phyloP scores from a whole-genome alignment of 345 rosid genomes.

The Kernera saxatilis region DNA sequence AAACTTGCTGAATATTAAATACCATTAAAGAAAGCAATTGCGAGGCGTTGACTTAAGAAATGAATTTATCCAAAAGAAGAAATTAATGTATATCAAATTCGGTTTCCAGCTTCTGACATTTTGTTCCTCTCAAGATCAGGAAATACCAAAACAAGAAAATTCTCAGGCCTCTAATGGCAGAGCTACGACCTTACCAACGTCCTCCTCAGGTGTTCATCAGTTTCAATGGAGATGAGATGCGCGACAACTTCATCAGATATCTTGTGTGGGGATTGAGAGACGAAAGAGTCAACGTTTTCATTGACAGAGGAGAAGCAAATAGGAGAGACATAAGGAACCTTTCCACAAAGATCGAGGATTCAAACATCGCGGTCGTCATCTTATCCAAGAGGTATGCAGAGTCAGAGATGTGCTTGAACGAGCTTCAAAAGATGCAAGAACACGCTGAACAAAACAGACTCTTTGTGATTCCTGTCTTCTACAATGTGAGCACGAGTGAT shows the following conservation, averaged over 20 bases:
- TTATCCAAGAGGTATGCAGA: slow-evolving; percentile 1
- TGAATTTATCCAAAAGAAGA: neutral
- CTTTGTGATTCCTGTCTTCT: slow-evolving; percentile 5
- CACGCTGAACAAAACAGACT: neutral
- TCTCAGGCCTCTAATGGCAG: neutral
- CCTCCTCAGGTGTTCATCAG: slow-evolving; percentile 17
- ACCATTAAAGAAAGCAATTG: neutral
- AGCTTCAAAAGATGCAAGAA: neutral
- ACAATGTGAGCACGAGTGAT: neutral
- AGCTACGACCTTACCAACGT: neutral
- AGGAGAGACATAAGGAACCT: neutral
- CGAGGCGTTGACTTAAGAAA: neutral
- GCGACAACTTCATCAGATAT: slow-evolving; percentile 5
- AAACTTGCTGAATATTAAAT: neutral
- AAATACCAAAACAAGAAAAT: neutral
- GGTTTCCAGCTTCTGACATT: neutral
- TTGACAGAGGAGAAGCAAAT: neutral
- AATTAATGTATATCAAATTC: neutral
- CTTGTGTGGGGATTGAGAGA: neutral
- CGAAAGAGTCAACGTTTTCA: neutral
- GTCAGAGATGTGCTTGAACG: slow-evolving; percentile 8
- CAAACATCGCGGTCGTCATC: neutral
- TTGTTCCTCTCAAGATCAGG: neutral
- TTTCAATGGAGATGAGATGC: slow-evolving; percentile 7
- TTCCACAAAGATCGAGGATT: slow-evolving; percentile 2